A percentile compares a stretch with the other conserved stretches of the same genome.
These are phyloP conservation scores for Dorcoceras hygrometricum DNA, from an alignment of 257 asterid genomes.

Conservation along the genomic window DNA sequence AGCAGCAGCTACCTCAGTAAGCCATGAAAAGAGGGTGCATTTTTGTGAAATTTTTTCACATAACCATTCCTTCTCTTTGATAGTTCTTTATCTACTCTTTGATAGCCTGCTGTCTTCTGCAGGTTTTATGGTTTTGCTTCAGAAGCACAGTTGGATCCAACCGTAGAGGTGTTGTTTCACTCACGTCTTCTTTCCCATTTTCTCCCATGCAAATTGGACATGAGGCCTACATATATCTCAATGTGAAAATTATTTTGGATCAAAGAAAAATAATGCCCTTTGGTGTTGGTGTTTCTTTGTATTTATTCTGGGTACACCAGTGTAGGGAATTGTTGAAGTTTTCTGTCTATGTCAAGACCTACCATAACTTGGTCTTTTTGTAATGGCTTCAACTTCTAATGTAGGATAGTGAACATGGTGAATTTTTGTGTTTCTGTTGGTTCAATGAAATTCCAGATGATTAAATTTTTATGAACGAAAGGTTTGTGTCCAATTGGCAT, in stretches of 20 bases:
- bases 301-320: neutral
- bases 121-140: slow-evolving; percentile 96
- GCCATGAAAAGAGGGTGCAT: neutral
- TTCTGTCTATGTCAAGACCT: neutral
- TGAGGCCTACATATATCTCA: neutral
- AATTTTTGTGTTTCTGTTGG: neutral
- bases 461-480: too few species aligned
- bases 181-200: slow-evolving; percentile 4
- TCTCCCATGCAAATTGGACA: neutral
- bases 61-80: slow-evolving; percentile 11
- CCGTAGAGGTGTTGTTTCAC: slow-evolving; percentile 65
- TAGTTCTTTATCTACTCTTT: slow-evolving; percentile 2
- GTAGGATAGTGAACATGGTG: neutral
- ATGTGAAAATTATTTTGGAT: neutral
- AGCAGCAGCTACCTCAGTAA: too few species aligned
- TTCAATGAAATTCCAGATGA: neutral
- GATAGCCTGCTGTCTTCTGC: slow-evolving; percentile 27
- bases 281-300: neutral
- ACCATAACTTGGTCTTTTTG: neutral
- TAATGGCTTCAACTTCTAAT: neutral
- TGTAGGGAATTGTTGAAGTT: neutral
- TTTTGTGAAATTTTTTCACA: slow-evolving; percentile 9
- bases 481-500: neutral
- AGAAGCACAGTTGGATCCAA: slow-evolving; percentile 94
- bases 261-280: neutral